Base-by-base conservation (phyloP, 2,329 filamentous ascomycete species). In the Anisogramma anomala region DNA sequence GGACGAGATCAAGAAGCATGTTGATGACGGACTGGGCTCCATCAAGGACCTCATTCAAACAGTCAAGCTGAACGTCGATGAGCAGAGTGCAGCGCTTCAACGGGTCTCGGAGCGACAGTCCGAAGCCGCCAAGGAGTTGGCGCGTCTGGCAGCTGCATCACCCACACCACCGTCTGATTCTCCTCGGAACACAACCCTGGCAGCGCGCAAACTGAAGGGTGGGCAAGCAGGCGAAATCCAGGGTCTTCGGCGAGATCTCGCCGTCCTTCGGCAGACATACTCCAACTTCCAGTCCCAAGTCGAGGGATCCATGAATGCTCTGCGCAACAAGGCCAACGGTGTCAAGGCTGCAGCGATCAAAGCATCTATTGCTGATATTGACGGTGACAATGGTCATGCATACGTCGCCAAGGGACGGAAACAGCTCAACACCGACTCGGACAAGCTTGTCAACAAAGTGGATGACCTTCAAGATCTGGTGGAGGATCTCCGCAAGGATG, bases 401-500 rank as follows among this genome's bases (percentile, higher is more conserved):
- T 91, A 95, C 54, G 85, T 98, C 50, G 81, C 83, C 50, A 74
- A 71, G 26, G 89, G 89, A 36, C 93, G 94, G 59, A 94, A 94
- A 62, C 75, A 80, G 45, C 76, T 98, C 46, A 84, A 82, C 37
- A 71, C 81, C 19, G 89, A 96, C 57, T 94, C 86, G 0, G 89
- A 96, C 59, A 81, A 79, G 48, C 79, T 98, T 42, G 88, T 98
- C 50, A 82, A 78, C 51, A 82, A 86, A 55, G 91, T 98, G 9
- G 91, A 98, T 57, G 89, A 96, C 55, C 72, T 98, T n/a, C 91
- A 96, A 63, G 91, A 98, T 59, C 70, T 91, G 41, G 85, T 98
- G 15, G 91, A 98, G 61, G 91, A 98, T 57, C 73, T 98, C 32
- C 86, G 91, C 47, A 96, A 98, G 65, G 91, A 98, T 56, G 91